phyloP scores from a whole-genome alignment of 306 rosid genomes.

The Cercis canadensis region DNA sequence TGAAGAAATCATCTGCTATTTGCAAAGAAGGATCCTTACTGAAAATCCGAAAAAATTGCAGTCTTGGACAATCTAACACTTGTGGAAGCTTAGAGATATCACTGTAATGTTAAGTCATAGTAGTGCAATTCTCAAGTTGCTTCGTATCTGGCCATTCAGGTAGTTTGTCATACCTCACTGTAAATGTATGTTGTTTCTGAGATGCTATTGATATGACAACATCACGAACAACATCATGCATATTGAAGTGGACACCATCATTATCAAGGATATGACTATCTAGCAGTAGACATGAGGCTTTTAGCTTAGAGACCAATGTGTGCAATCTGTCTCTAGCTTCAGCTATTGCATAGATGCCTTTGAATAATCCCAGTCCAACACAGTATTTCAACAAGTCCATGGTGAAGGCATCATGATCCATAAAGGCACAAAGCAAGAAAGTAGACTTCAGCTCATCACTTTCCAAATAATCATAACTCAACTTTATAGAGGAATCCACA shows the following conservation, averaged over 20 bases:
- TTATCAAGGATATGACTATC: no score
- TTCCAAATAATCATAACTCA: not conserved
- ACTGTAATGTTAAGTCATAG: not conserved
- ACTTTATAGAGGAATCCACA: not conserved
- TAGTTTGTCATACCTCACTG: not conserved
- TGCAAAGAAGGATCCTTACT: not conserved
- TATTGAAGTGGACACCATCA: not conserved
- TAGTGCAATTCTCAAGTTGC: not conserved
- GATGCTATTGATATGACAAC: conserved; percentile 35
- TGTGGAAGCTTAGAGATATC: conserved; percentile 6
- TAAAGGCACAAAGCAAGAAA: not conserved
- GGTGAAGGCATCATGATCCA: no score
- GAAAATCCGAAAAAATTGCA: not conserved
- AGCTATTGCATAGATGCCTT: not conserved
- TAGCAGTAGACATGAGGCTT: conserved; percentile 15
- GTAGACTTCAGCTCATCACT: not conserved
- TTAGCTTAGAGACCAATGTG: not conserved
- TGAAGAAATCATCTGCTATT: no score
- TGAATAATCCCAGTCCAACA: not conserved
- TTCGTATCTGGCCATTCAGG: no score
- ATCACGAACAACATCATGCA: conserved; percentile 45
- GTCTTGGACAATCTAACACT: conserved; percentile 1
- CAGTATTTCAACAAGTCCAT: conserved; percentile 16
- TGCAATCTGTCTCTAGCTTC: conserved; percentile 3
- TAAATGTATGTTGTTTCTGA: not conserved